Evolutionary conservation across 2,329 filamentous ascomycete species (phyloP), one percentile per base, ranked within the genome.

Genomic region (Metarhizium robertsii): DNA sequence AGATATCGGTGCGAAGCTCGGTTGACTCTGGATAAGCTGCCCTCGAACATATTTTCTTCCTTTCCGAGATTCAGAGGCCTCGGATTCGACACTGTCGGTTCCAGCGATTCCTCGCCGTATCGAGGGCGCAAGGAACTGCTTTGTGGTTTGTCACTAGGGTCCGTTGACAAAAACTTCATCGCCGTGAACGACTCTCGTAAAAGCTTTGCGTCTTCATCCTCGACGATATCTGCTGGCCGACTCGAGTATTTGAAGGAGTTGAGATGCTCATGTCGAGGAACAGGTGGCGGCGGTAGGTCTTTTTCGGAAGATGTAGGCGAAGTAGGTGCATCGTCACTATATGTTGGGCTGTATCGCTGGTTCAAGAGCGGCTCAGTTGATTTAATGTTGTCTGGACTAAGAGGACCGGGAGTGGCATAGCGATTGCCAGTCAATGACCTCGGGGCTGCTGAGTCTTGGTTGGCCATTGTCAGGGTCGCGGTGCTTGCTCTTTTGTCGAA

Each of bases 41-140:
- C 76, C 56, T 80, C 79, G 55, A 84, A 84, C 61, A 84, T 67
- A 58, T 80, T 80, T 40, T 83, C 80, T 20, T 81, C 77, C 16
- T 77, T 75, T 13, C 66, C 64, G 38, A 72, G 66, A 46, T 61
- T 68, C 2, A 65, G 63, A 34, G 64, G 61, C 7, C 65, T 55
- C 10, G 66, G 59, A 53, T 62, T 62, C 52, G 63, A 67, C 16
- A 64, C 56, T 18, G 67, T 67, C 1, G 71, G 61, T 1, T 68
- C 63, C 8, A 48, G 34, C 34, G 67, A 71, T 11, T 65, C 67
- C 53, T 77, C 74, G 25, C 76, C 73, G 36, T 74, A 68, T 53
- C 73, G 68, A 51, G 70, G 67, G 38, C 74, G 54, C 10, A 54
- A 76, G 11, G 66, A 62, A 10, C 60, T 57, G 13, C 50, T 46